Evolutionary conservation across 108 stramenopile genomes (phyloP).

Genomic region (Skeletonema potamos): DNA sequence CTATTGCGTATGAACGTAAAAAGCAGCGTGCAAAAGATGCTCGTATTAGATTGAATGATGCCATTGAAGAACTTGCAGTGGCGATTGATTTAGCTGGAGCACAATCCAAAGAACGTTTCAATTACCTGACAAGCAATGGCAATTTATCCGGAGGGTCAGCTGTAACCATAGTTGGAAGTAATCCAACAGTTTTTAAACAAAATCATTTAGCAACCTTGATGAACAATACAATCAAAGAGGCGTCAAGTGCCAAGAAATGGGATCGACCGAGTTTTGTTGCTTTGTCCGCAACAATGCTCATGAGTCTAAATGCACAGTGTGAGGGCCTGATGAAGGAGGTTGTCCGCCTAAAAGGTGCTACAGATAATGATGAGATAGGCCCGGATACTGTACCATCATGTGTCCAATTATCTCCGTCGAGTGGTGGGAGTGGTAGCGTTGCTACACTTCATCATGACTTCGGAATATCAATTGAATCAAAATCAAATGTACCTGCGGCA

Average conservation of each 20-base stretch:
- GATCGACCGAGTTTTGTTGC: constrained; percentile 84
- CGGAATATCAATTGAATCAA: not conserved
- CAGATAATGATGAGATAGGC: constrained; percentile 1
- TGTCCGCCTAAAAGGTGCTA: constrained; percentile 34
- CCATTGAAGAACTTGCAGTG: constrained; percentile 72
- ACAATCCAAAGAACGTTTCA: constrained; percentile 60
- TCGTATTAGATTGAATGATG: constrained; percentile 75
- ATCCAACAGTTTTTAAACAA: not conserved
- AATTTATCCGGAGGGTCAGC: not conserved
- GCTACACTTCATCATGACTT: not conserved
- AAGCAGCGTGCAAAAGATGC: constrained; percentile 89
- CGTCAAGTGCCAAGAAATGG: constrained; percentile 82
- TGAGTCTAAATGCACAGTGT: constrained; percentile 76
- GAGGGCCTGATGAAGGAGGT: constrained; percentile 76
- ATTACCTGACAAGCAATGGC: constrained; percentile 31
- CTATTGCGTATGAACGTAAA: constrained; percentile 77
- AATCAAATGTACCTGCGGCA: not conserved
- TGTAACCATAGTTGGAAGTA: not conserved
- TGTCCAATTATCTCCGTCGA: not conserved
- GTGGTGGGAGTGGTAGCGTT: not conserved
- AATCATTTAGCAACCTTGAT: constrained; percentile 37
- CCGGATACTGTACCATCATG: not conserved
- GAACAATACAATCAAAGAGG: constrained; percentile 52
- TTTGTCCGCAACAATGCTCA: constrained; percentile 71
- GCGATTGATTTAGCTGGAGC: constrained; percentile 76